Conservation (phyloP, 2,329 filamentous ascomycete species). For the Didymella segeticola region DNA sequence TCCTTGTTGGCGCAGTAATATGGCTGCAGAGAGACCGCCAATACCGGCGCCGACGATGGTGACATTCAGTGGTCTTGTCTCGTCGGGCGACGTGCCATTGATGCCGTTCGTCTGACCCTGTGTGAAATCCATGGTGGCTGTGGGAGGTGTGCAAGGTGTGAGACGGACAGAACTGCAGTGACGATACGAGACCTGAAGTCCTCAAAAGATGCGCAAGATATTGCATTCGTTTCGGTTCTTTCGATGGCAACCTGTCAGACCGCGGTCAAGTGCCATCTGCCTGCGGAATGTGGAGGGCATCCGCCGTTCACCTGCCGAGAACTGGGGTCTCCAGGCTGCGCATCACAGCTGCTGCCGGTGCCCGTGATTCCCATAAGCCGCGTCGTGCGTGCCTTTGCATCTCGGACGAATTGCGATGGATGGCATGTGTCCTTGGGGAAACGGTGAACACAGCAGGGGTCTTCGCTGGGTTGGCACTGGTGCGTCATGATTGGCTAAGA, state of each 20-base stretch:
- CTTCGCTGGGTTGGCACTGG: neutral
- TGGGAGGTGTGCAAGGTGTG: neutral
- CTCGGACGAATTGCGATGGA: neutral
- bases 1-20: conserved; percentile 57
- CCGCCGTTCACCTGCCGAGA: neutral
- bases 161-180: neutral
- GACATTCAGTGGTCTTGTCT: conserved; percentile 46
- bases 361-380: neutral
- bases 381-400: no score
- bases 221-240: neutral
- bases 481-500: neutral
- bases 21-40: conserved; percentile 60
- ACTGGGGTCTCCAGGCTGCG: neutral
- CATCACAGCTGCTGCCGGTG: neutral
- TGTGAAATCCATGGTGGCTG: conserved; percentile 26
- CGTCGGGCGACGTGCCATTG: conserved; percentile 1
- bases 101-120: conserved; percentile 9
- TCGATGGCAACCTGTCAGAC: neutral
- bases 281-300: conserved; percentile 12
- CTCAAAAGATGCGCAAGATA: neutral
- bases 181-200: no score
- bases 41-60: conserved; percentile 57
- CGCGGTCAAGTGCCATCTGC: neutral
- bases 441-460: neutral
- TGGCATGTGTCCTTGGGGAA: neutral